phyloP scores from a whole-genome alignment of 768 basidiomycete genomes.

The Xanthoconium stramineum region DNA sequence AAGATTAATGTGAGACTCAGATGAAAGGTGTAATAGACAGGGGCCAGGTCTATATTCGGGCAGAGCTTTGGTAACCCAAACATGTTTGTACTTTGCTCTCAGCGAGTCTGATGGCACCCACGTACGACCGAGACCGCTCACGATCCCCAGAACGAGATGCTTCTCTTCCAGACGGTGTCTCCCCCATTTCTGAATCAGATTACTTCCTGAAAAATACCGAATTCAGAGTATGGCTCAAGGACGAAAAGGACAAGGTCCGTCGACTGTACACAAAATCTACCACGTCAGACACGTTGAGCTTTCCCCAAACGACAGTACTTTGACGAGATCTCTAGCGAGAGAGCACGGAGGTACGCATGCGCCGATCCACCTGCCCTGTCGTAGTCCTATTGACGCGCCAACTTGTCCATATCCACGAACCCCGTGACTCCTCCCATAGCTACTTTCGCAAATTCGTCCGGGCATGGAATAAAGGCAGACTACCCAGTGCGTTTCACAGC shows the following conservation, averaged over 20 bases:
- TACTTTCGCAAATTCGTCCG: constrained; percentile 95
- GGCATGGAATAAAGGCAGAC: constrained; percentile 81
- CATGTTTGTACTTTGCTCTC: background rate
- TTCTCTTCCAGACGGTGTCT: constrained; percentile 51
- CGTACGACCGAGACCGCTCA: background rate
- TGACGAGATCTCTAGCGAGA: constrained; percentile 80
- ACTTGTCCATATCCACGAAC: background rate
- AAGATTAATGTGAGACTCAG: too few species aligned
- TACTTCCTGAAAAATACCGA: constrained; percentile 89
- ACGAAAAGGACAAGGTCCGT: constrained; percentile 58
- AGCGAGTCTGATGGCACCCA: background rate
- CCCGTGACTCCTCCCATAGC: constrained; percentile 34
- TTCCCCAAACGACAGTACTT: constrained; percentile 35
- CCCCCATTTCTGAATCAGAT: constrained; percentile 75
- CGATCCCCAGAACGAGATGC: background rate
- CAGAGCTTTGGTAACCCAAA: background rate
- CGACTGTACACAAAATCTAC: background rate
- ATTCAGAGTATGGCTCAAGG: constrained; percentile 84
- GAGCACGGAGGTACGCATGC: constrained; percentile 62
- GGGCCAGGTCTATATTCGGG: background rate
- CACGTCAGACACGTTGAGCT: background rate
- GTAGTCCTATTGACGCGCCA: constrained; percentile 17
- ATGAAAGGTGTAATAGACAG: too few species aligned
- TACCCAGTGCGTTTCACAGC: constrained; percentile 46
- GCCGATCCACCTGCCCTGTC: background rate